These are phyloP conservation scores for Aegilops tauschii DNA, from an alignment of 176 grass and related monocot genomes.

Conservation along the genomic window DNA sequence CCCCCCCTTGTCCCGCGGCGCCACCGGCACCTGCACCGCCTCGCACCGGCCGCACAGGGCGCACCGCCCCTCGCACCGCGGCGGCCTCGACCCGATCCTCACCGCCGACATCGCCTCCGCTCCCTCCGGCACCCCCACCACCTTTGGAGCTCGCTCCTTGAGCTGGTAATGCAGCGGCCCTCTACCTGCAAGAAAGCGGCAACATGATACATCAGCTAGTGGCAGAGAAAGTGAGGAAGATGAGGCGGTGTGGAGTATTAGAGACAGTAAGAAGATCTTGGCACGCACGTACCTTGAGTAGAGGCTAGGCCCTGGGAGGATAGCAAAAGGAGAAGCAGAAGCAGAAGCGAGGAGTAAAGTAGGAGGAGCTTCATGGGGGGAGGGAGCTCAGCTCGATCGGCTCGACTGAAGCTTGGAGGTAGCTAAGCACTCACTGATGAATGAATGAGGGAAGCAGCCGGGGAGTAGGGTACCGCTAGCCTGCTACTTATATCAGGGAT, in stretches of 20 bases:
- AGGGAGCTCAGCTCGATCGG: background rate
- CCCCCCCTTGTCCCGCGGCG: slow-evolving; percentile 25
- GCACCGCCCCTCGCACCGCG: slow-evolving; percentile 68
- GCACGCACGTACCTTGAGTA: slow-evolving; percentile 21
- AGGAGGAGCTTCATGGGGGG: slow-evolving; percentile 14
- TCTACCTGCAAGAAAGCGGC: slow-evolving; percentile 38
- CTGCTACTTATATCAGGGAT: slow-evolving; percentile 25
- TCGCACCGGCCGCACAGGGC: slow-evolving; percentile 56
- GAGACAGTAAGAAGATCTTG: too few relatives aligned
- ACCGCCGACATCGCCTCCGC: background rate
- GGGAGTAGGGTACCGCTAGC: background rate
- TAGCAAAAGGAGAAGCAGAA: slow-evolving; percentile 29
- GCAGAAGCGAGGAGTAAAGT: slow-evolving; percentile 29
- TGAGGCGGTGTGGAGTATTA: too few relatives aligned
- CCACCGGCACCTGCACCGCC: slow-evolving; percentile 73
- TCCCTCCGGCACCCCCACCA: background rate
- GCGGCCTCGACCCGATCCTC: slow-evolving; percentile 69
- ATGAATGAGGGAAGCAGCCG: slow-evolving; percentile 9
- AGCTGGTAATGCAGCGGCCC: slow-evolving; percentile 4
- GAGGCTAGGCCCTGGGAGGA: slow-evolving; percentile 34
- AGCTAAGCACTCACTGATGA: background rate
- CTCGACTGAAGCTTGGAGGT: slow-evolving; percentile 17
- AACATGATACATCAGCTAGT: background rate
- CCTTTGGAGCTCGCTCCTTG: slow-evolving; percentile 6
- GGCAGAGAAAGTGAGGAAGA: background rate